Evolutionary conservation across 2,329 filamentous ascomycete genomes (phyloP).

Genomic region (Incumbomyces delicatus): DNA sequence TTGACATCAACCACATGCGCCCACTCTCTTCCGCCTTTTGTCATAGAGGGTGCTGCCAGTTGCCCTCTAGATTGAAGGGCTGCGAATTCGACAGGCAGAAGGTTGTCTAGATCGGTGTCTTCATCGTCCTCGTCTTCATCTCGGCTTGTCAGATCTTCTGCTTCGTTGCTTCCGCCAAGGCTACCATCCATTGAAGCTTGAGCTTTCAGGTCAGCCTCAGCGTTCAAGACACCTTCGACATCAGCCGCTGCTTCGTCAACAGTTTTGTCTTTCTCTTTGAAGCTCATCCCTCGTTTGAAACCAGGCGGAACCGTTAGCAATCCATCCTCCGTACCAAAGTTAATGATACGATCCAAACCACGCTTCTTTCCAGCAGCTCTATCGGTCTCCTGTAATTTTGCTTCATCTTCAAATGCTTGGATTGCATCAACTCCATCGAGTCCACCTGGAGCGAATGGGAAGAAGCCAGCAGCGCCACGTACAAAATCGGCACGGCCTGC

Average conservation of each 20-base stretch:
- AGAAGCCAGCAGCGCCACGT: conserved; percentile 82
- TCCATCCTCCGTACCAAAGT: conserved; percentile 65
- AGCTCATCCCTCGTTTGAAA: conserved; percentile 65
- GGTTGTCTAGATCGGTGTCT: conserved; percentile 64
- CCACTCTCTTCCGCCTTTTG: conserved; percentile 77
- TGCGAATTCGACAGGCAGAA: conserved; percentile 87
- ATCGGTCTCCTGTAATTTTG: conserved; percentile 43
- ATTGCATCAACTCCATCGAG: conserved; percentile 78
- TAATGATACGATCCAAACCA: conserved; percentile 74
- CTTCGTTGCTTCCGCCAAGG: conserved; percentile 6
- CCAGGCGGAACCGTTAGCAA: conserved; percentile 76
- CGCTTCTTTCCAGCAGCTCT: conserved; percentile 28
- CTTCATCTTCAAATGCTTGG: conserved; percentile 71
- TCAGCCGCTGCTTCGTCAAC: conserved; percentile 57
- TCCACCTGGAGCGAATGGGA: conserved; percentile 86
- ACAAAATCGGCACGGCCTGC: conserved; percentile 84
- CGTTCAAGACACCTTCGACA: conserved; percentile 54
- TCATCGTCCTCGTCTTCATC: conserved; percentile 35
- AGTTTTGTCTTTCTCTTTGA: conserved; percentile 51
- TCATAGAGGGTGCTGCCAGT: conserved; percentile 60
- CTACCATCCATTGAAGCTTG: conserved; percentile 21
- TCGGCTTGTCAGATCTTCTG: conserved; percentile 8
- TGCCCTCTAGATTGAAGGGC: conserved; percentile 76
- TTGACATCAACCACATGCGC: conserved; percentile 97
- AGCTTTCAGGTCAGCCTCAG: conserved; percentile 23